Percentiles rank a stretch among this genome's conserved stretches.
phyloP scores from a whole-genome alignment of 495 filamentous ascomycete species.

The Hypoxylon lienhwacheense region DNA sequence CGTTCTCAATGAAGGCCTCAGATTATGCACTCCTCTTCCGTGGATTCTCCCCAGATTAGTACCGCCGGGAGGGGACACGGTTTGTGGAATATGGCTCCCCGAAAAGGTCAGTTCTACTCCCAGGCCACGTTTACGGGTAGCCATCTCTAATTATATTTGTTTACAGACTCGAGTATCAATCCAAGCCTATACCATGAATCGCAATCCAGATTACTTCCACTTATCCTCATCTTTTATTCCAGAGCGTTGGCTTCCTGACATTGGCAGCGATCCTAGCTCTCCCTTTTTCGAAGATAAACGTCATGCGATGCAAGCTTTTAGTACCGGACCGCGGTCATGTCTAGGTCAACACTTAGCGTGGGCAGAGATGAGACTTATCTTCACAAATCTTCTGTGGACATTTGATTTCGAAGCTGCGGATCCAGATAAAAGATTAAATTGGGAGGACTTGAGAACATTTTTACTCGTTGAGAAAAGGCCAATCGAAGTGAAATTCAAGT shows the following conservation, averaged over 20 bases:
- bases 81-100: constrained; percentile 37
- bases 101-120: constrained; percentile 21
- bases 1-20: constrained; percentile 50
- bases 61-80: constrained; percentile 37
- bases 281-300: constrained; percentile 35
- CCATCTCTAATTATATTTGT: background rate
- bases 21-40: constrained; percentile 43
- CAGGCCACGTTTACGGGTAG: background rate
- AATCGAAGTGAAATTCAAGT: constrained; percentile 18
- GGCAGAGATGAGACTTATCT: constrained; percentile 55
- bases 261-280: constrained; percentile 17
- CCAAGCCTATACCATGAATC: constrained; percentile 37
- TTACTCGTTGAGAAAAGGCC: constrained; percentile 37
- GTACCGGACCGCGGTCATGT: constrained; percentile 43
- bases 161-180: constrained; percentile 38
- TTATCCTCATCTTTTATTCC: constrained; percentile 32
- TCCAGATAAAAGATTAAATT: constrained; percentile 38
- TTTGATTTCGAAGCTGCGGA: constrained; percentile 53
- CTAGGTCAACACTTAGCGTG: constrained; percentile 52
- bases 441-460: constrained; percentile 48
- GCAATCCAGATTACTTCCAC: constrained; percentile 22
- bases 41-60: constrained; percentile 40
- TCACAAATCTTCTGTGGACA: constrained; percentile 55
- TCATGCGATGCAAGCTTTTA: constrained; percentile 44
- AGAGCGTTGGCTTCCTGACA: constrained; percentile 52